Percentiles rank a stretch among this genome's conserved stretches.
Evolutionary conservation across 2,329 filamentous ascomycete genomes (phyloP).

Genomic region (Thelonectria blattea): DNA sequence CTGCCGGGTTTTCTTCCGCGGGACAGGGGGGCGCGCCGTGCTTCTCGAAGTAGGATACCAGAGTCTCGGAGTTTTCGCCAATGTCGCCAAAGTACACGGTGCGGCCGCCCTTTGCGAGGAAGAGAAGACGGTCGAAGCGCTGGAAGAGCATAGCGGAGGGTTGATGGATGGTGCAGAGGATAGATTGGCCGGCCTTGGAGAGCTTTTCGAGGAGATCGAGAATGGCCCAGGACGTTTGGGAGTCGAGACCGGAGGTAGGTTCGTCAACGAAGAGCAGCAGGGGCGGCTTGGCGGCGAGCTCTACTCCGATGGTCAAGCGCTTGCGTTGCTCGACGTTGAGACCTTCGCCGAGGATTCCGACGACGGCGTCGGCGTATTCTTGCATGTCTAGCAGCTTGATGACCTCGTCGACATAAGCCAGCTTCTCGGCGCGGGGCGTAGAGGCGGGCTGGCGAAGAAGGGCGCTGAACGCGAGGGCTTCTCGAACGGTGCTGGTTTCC

Average conservation of each 20-base stretch:
- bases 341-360: constrained; percentile 51
- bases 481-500: constrained; percentile 53
- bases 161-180: constrained; percentile 60
- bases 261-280: constrained; percentile 62
- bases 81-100: constrained; percentile 39
- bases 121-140: constrained; percentile 63
- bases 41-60: constrained; percentile 32
- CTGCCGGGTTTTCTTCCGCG: constrained; percentile 33
- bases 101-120: constrained; percentile 42
- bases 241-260: constrained; percentile 62
- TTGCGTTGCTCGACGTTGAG: constrained; percentile 59
- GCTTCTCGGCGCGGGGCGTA: constrained; percentile 54
- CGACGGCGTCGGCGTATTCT: constrained; percentile 61
- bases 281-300: constrained; percentile 51
- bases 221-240: constrained; percentile 72
- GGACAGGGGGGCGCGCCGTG: constrained; percentile 30
- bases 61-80: constrained; percentile 32
- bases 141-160: constrained; percentile 48
- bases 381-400: constrained; percentile 61
- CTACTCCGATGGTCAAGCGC: constrained; percentile 57
- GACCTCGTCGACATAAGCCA: constrained; percentile 59
- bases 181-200: constrained; percentile 55
- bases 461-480: constrained; percentile 50
- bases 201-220: constrained; percentile 73
- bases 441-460: constrained; percentile 52